phyloP scores from a whole-genome alignment of 179 eudicot species.

The Beta corolliflora region DNA sequence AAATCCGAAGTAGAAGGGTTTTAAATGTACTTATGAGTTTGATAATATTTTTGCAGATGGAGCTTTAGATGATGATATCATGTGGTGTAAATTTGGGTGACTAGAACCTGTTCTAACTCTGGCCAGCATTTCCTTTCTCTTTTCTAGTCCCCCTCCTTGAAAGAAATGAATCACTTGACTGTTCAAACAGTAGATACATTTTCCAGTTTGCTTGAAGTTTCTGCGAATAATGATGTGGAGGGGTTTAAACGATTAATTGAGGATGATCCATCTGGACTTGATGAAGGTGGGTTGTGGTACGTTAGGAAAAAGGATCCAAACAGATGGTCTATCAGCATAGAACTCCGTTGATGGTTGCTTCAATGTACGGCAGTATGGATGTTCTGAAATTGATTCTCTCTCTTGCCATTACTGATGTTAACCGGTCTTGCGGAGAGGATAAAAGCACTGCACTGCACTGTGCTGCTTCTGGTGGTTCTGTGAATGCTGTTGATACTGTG shows the following conservation, averaged over 20 bases:
- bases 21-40: background rate
- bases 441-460: constrained; percentile 67
- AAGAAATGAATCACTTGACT: constrained; percentile 44
- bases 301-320: constrained; percentile 57
- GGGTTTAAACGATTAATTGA: constrained; percentile 42
- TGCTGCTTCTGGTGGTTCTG: constrained; percentile 68
- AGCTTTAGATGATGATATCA: constrained; percentile 15
- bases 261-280: constrained; percentile 39
- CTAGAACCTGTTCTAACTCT: constrained; percentile 3
- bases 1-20: background rate
- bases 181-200: constrained; percentile 61
- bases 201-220: constrained; percentile 58
- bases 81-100: constrained; percentile 29
- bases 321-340: constrained; percentile 55
- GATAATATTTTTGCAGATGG: constrained; percentile 28
- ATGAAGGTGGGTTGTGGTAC: constrained; percentile 64
- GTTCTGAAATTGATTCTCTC: constrained; percentile 53
- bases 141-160: background rate
- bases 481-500: constrained; percentile 44
- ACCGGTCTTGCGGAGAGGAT: constrained; percentile 51
- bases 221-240: constrained; percentile 64
- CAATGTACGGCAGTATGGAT: constrained; percentile 60
- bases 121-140: background rate
- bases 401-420: constrained; percentile 51
- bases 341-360: constrained; percentile 73